phyloP scores from a whole-genome alignment of 2,329 filamentous ascomycete species.

The Aureobasidium sp. region DNA sequence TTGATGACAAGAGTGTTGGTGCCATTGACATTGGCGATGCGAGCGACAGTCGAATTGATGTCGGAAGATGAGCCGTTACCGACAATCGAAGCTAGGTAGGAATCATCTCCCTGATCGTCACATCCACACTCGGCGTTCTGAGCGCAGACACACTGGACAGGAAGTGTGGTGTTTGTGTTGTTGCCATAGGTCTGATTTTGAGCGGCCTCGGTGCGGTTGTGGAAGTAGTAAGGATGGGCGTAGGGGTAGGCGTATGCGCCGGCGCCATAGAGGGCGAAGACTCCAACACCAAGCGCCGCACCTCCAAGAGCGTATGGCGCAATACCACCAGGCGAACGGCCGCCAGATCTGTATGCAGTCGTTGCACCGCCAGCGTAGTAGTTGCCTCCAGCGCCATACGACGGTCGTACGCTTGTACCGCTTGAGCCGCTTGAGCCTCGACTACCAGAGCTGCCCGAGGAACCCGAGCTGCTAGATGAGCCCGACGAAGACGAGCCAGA shows the following conservation, averaged over 20 bases:
- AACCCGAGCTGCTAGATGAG: neutral
- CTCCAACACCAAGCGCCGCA: constrained; percentile 47
- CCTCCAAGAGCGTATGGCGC: constrained; percentile 46
- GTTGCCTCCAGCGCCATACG: constrained; percentile 53
- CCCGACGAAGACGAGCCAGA: constrained; percentile 16
- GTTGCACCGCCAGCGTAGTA: constrained; percentile 61
- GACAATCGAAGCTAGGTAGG: constrained; percentile 54
- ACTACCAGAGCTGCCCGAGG: constrained; percentile 13
- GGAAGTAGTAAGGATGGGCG: constrained; percentile 46
- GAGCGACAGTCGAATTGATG: constrained; percentile 55
- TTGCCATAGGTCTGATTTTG: constrained; percentile 14
- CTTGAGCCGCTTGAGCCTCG: constrained; percentile 24
- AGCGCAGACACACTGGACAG: constrained; percentile 55
- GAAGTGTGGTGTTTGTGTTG: constrained; percentile 48
- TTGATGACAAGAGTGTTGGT: constrained; percentile 60
- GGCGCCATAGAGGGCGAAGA: constrained; percentile 55
- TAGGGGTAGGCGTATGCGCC: constrained; percentile 56
- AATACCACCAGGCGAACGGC: constrained; percentile 41
- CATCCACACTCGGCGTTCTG: constrained; percentile 54
- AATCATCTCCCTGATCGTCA: constrained; percentile 56
- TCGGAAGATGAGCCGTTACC: constrained; percentile 51
- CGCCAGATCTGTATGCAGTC: constrained; percentile 54
- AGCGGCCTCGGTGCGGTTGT: constrained; percentile 40
- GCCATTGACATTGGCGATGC: constrained; percentile 55
- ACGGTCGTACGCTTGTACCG: constrained; percentile 50